Percentiles rank a stretch among this genome's conserved stretches.
Conservation (phyloP, 257 asterid genomes). For the Jaltomata sinuosa region DNA sequence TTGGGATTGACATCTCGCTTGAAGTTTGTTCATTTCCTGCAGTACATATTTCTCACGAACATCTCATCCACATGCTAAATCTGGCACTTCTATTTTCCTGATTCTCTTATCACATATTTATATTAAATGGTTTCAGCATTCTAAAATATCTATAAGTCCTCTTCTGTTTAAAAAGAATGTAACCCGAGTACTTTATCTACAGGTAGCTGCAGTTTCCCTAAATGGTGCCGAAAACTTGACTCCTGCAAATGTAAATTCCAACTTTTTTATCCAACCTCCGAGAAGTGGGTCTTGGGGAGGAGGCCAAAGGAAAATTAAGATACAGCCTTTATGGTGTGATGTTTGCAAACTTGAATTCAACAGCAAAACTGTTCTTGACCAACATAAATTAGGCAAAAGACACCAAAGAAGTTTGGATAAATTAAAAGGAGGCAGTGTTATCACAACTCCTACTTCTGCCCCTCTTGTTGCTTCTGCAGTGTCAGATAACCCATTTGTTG, state of each 20-base stretch:
- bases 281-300: constrained; percentile 11
- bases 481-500: too few relatives aligned
- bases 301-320: constrained; percentile 35
- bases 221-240: background rate
- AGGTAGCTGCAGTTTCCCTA: constrained; percentile 7
- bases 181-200: constrained; percentile 1
- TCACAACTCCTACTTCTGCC: background rate
- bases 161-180: background rate
- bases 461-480: too few relatives aligned
- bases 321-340: constrained; percentile 60
- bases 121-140: background rate
- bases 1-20: background rate
- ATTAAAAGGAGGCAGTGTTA: constrained; percentile 8
- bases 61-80: background rate
- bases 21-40: background rate
- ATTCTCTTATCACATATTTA: background rate
- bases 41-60: background rate
- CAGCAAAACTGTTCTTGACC: constrained; percentile 46
- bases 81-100: background rate
- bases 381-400: constrained; percentile 54
- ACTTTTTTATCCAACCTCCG: constrained; percentile 8
- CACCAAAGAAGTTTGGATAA: constrained; percentile 57
- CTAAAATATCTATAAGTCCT: background rate
- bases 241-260: constrained; percentile 2
- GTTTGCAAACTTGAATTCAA: constrained; percentile 54